These are phyloP conservation scores for Eucalyptus pauciflora DNA, from an alignment of 345 rosid genomes.

Conservation along the genomic window DNA sequence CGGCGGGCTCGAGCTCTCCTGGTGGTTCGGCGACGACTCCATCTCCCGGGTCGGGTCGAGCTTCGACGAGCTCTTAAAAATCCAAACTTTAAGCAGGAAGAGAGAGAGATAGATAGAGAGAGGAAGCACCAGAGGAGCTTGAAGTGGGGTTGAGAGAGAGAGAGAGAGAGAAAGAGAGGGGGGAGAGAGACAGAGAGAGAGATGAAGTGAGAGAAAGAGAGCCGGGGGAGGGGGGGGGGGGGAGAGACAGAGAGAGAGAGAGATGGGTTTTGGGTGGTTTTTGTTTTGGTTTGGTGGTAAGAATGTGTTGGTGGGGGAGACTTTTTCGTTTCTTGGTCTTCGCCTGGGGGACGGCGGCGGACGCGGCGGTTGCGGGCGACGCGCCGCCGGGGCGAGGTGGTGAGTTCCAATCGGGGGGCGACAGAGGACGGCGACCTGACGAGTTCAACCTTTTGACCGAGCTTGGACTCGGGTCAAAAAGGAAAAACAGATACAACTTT, in stretches of 20 bases:
- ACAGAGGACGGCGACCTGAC: not conserved
- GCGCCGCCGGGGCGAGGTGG: not conserved
- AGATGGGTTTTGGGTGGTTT: not conserved
- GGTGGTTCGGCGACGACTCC: conserved; percentile 52
- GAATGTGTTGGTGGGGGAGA: conserved; percentile 43
- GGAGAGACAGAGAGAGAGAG: not conserved
- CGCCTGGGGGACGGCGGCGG: not conserved
- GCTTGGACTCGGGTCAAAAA: not conserved
- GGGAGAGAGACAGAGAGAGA: not conserved
- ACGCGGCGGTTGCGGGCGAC: not conserved
- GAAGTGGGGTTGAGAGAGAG: not conserved
- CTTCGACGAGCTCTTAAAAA: not conserved
- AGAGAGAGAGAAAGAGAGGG: not conserved
- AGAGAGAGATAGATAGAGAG: not conserved
- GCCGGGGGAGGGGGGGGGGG: not conserved
- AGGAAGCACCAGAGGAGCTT: not conserved
- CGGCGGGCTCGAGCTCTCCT: conserved; percentile 12
- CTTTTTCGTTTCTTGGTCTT: not conserved
- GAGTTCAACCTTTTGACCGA: not conserved
- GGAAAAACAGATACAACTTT: not conserved
- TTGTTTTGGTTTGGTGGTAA: conserved; percentile 55
- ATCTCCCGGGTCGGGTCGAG: conserved; percentile 13
- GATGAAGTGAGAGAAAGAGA: not conserved
- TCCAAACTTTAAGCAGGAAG: not conserved
- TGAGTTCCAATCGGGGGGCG: not conserved